Evolutionary conservation across 768 basidiomycete species (phyloP).

Genomic region (Coprinopsis marcescibilis): DNA sequence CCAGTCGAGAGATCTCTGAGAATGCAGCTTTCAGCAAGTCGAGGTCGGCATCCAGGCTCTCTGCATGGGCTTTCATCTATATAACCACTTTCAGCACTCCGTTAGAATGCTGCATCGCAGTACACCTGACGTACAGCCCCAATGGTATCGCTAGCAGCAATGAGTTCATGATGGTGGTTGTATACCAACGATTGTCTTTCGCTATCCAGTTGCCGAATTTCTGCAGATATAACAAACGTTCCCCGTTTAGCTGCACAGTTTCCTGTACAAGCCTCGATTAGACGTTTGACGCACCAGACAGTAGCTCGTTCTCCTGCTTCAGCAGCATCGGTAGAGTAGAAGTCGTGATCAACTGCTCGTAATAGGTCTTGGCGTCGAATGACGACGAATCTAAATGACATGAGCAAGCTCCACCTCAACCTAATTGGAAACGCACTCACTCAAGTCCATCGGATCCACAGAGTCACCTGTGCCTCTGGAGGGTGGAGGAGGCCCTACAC

Average conservation of each 20-base stretch:
- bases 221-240: conserved; percentile 34
- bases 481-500: conserved; percentile 65
- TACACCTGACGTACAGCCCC: conserved; percentile 50
- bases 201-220: conserved; percentile 82
- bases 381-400: conserved; percentile 75
- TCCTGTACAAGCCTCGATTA: background rate
- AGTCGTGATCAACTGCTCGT: conserved; percentile 81
- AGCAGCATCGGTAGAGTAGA: conserved; percentile 68
- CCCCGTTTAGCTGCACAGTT: no score
- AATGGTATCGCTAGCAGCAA: conserved; percentile 90
- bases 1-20: conserved; percentile 79
- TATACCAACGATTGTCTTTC: conserved; percentile 91
- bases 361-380: conserved; percentile 81
- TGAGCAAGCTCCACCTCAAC: no score
- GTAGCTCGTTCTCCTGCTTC: conserved; percentile 76
- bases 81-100: background rate
- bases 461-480: conserved; percentile 46
- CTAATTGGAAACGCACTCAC: no score
- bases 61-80: conserved; percentile 85
- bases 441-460: conserved; percentile 79
- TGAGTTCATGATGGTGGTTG: conserved; percentile 93
- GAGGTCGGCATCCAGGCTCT: conserved; percentile 78
- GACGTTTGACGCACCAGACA: conserved; percentile 43
- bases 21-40: conserved; percentile 77
- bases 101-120: background rate